Conservation (phyloP, 768 basidiomycete species). For the Termitomyces heimii region DNA sequence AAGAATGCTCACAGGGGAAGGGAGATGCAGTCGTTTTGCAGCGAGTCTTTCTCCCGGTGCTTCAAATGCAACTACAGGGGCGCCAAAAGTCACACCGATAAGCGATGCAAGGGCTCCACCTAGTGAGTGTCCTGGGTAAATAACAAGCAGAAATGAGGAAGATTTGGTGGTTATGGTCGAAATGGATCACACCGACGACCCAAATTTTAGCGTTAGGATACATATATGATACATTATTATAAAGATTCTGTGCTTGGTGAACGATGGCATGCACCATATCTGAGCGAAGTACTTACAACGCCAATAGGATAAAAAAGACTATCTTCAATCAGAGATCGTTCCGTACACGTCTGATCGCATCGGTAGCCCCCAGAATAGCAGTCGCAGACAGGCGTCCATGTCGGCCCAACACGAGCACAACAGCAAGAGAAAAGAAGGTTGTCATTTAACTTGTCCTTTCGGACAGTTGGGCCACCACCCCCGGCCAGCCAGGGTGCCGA, state of each 20-base stretch:
- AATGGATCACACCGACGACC: constrained; percentile 51
- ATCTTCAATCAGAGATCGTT: constrained; percentile 71
- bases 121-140: constrained; percentile 60
- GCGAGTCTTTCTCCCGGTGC: constrained; percentile 71
- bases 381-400: constrained; percentile 89
- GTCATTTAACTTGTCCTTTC: constrained; percentile 92
- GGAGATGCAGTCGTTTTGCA: constrained; percentile 77
- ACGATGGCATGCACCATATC: background rate
- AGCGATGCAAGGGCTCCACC: constrained; percentile 85
- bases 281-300: constrained; percentile 44
- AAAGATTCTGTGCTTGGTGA: constrained; percentile 61
- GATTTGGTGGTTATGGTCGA: background rate
- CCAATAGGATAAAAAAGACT: constrained; percentile 87
- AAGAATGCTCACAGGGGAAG: constrained; percentile 58
- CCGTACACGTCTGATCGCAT: constrained; percentile 79
- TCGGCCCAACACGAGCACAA: constrained; percentile 91
- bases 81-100: constrained; percentile 87
- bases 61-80: constrained; percentile 87
- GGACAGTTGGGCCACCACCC: constrained; percentile 74
- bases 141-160: background rate
- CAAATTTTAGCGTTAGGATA: constrained; percentile 90
- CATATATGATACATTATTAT: constrained; percentile 87
- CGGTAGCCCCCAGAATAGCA: constrained; percentile 73
- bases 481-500: constrained; percentile 64
- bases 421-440: constrained; percentile 96